Evolutionary conservation across 2,329 filamentous ascomycete species (phyloP), one percentile per base, ranked within the genome.

Genomic region (Botrytis tulipae): DNA sequence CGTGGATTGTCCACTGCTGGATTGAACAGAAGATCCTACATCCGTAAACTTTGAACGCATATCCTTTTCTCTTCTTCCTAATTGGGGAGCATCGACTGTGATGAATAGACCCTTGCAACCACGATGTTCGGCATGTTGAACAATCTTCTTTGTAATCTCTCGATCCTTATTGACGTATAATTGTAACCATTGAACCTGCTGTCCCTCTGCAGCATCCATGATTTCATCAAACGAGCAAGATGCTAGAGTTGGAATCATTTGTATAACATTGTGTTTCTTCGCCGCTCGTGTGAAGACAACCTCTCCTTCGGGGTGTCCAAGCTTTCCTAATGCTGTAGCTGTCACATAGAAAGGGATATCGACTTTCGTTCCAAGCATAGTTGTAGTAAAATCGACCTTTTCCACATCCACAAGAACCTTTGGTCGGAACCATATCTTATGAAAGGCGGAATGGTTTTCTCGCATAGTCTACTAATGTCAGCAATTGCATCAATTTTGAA

Each of bases 171-270:
- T 99, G 78, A 99, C 93, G 84, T 98, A 82, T 0, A 99, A 89
- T 84, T 99, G 96, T 77, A 99, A 86, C 96, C 96, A 99, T 83
- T 98, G 96, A 7, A 94, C 90, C 83, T 98, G 95, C 76, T 92
- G 91, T 62, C 88, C 92, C 76, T 89, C 86, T 44, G 87, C 89
- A 29, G 95, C 96, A 82, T 98, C 96, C 76, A 97, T 86, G 74
- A 99, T 97, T 84, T 99, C 95, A 84, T 99, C 96, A 79, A 99
- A 98, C 1, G 94, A 96, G 85, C 96, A 98, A 3, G 94, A 98
- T 3, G 96, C 96, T 10, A 99, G 87, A 4, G 96, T 99, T 2
- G 96, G 96, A 75, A 99, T 98, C 96, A 99, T 99, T 84, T 99
- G 96, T 75, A 98, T 89, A 70, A 98, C 92, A 80, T 95, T 90